Evolutionary conservation across 768 basidiomycete species (phyloP), one percentile per base, ranked within the genome.

Genomic region (Mycena crocata): DNA sequence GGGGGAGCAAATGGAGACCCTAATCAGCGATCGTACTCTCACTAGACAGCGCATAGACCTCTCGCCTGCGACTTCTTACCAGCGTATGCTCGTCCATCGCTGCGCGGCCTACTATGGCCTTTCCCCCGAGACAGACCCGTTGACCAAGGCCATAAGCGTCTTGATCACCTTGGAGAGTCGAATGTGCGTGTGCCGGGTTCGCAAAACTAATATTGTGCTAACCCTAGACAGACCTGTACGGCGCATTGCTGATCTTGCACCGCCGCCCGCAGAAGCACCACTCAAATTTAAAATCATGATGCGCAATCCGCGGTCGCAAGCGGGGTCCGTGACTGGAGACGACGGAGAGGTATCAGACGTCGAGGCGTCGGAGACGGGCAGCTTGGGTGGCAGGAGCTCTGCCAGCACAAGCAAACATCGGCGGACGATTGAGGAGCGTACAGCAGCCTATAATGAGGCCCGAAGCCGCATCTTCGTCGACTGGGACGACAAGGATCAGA

Each of bases 241-340:
- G 45, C 85, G 91, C 58, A 83, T 95, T 57, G 85, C 85, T 64
- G 94, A 94, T 52, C 86, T 95, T 26, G 92, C 94, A 10, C 94
- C 94, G 26, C 83, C 87, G 5, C 93, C 94, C 74, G 83, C 87
- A 21, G 79, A 88, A 6, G 75, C 88, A 0, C 90, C 90, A 34
- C 93, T 91, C n/a, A 86, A 93, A 23, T 91, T 95, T 73, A 92
- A 94, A 85, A 95, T 95, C 72, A 95, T 95, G 93, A 88, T 90
- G 46, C 86, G 94, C 58, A 87, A 84, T 57, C 81, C 91, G 5
- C 85, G 86, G 65, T 93, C 92, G n/a, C 90, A 90, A 69, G 82
- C 90, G 10, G 88, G 89, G 37, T 93, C 93, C 2, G 86, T 91
- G 2, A 83, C 86, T 0, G 91, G 90, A 5, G 93, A 93, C 72